Percentiles rank a stretch among this genome's conserved stretches.
Conservation (phyloP, 805 yeast genomes). For the Wickerhamomyces ciferrii region DNA sequence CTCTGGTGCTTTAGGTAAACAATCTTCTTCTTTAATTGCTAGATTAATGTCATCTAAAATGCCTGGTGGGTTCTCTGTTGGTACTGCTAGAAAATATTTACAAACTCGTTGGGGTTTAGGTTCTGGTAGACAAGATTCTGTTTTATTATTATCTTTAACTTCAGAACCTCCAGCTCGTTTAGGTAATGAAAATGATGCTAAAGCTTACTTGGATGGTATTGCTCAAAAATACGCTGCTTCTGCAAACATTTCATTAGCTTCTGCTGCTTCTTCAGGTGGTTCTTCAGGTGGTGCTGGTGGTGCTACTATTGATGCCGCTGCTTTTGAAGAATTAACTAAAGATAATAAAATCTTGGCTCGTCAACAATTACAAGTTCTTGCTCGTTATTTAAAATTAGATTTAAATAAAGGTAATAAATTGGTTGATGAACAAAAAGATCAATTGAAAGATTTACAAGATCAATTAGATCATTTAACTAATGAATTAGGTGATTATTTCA, state of each 20-base stretch:
- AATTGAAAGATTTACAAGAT: slow-evolving; percentile 74
- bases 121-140: slow-evolving; percentile 91
- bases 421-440: slow-evolving; percentile 71
- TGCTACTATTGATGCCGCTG: slow-evolving; percentile 91
- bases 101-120: slow-evolving; percentile 92
- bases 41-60: slow-evolving; percentile 93
- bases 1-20: slow-evolving; percentile 88
- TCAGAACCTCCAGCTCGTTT: slow-evolving; percentile 90
- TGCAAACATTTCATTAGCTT: slow-evolving; percentile 74
- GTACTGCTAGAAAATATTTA: slow-evolving; percentile 87
- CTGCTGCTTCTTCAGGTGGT: slow-evolving; percentile 48
- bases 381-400: slow-evolving; percentile 91
- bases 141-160: slow-evolving; percentile 75
- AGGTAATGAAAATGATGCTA: slow-evolving; percentile 83
- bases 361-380: slow-evolving; percentile 77
- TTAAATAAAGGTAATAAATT: slow-evolving; percentile 87
- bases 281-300: slow-evolving; percentile 63
- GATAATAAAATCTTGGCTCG: slow-evolving; percentile 44
- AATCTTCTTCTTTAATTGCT: slow-evolving; percentile 81
- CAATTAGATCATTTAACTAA: slow-evolving; percentile 74
- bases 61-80: slow-evolving; percentile 99
- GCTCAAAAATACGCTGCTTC: slow-evolving; percentile 82
- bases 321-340: slow-evolving; percentile 64
- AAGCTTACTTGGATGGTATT: slow-evolving; percentile 75
- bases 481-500: slow-evolving; percentile 90